Evolutionary conservation across 2,329 filamentous ascomycete genomes (phyloP).

Genomic region (Hypomyces rosellus): DNA sequence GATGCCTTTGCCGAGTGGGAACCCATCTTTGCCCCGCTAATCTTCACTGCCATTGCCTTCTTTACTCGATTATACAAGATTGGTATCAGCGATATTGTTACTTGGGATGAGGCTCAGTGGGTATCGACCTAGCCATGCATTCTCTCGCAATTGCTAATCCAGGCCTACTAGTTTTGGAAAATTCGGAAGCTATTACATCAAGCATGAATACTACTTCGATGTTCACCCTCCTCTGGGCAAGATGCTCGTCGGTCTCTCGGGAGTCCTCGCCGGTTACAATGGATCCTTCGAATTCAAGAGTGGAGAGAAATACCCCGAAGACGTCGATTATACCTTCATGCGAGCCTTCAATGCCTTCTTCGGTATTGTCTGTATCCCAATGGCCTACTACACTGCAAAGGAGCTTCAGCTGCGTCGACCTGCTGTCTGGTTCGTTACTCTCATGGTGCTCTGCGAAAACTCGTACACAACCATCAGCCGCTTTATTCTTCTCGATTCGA

Average conservation of each 20-base stretch:
- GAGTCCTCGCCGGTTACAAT: constrained; percentile 95
- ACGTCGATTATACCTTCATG: constrained; percentile 98
- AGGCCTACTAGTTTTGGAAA: constrained; percentile 67
- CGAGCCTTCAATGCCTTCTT: constrained; percentile 95
- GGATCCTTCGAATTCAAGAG: constrained; percentile 99
- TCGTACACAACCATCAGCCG: constrained; percentile 98
- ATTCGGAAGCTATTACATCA: constrained; percentile 98
- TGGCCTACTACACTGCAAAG: constrained; percentile 92
- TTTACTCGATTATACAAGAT: constrained; percentile 66
- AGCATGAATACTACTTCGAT: constrained; percentile 95
- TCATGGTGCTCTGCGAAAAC: constrained; percentile 98
- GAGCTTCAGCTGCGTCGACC: constrained; percentile 82
- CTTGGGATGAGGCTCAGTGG: constrained; percentile 62
- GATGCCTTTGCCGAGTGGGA: constrained; percentile 59
- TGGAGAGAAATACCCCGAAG: constrained; percentile 86
- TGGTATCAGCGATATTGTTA: constrained; percentile 59
- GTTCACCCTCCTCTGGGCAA: constrained; percentile 94
- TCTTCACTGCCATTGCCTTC: constrained; percentile 56
- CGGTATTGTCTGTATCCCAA: constrained; percentile 82
- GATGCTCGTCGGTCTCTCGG: constrained; percentile 95
- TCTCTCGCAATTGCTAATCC: constrained; percentile 10
- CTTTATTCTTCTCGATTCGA: constrained; percentile 96
- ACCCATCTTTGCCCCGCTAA: constrained; percentile 52
- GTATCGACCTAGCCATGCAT: constrained; percentile 21
- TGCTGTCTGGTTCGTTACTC: constrained; percentile 87